These are phyloP conservation scores for Boehmeria nivea DNA, from an alignment of 306 rosid genomes.

Conservation along the genomic window DNA sequence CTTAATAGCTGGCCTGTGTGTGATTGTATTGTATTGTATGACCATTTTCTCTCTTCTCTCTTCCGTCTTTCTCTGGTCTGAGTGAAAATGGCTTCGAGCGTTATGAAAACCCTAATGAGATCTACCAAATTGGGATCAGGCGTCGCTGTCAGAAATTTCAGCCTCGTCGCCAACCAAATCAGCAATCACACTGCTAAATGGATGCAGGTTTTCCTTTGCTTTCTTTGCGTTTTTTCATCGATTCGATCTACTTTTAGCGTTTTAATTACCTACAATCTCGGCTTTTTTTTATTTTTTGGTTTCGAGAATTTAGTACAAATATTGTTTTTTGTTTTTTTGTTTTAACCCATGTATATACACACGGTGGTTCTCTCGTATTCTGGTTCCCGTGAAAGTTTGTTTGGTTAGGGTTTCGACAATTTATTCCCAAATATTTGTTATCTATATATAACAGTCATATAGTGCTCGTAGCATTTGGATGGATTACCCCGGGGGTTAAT, in stretches of 20 bases:
- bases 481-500: no score
- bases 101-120: constrained; percentile 52
- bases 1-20: no score
- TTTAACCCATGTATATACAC: not conserved
- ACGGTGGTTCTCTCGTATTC: no score
- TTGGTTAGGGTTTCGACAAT: no score
- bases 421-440: no score
- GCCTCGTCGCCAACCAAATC: constrained; percentile 51
- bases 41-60: no score
- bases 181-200: constrained; percentile 23
- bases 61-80: no score
- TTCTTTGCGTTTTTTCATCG: no score
- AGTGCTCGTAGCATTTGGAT: no score
- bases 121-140: constrained; percentile 31
- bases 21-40: no score
- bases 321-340: not conserved
- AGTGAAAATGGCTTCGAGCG: constrained; percentile 60
- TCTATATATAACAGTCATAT: no score
- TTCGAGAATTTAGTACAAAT: not conserved
- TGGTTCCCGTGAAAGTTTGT: no score
- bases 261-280: not conserved
- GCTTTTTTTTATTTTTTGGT: not conserved
- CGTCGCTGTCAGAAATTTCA: constrained; percentile 33
- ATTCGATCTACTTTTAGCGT: not conserved
- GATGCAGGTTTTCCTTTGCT: constrained; percentile 35